These are phyloP conservation scores for Ilex aquifolium DNA, from an alignment of 257 asterid species.

Conservation along the genomic window DNA sequence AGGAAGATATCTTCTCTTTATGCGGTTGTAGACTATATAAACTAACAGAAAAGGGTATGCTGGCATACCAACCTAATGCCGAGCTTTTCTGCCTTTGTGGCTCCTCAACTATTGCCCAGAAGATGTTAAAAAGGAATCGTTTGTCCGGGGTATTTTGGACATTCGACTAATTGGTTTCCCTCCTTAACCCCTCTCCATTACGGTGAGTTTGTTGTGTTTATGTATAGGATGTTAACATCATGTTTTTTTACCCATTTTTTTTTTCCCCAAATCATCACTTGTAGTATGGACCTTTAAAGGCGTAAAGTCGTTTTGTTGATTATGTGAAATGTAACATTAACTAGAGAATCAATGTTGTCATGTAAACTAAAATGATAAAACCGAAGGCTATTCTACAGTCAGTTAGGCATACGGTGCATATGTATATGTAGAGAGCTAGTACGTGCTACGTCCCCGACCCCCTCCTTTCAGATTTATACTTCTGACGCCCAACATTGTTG, in stretches of 20 bases:
- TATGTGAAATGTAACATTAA: background rate
- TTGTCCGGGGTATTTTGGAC: constrained; percentile 14
- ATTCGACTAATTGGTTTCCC: constrained; percentile 16
- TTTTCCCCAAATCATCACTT: background rate
- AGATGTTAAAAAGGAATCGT: too few relatives aligned
- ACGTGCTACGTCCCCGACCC: too few relatives aligned
- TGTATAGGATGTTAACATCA: constrained; percentile 14
- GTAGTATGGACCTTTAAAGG: background rate
- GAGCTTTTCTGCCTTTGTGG: constrained; percentile 36
- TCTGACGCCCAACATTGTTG: too few relatives aligned
- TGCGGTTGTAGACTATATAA: background rate
- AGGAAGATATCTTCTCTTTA: background rate
- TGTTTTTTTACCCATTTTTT: too few relatives aligned
- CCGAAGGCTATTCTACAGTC: too few relatives aligned
- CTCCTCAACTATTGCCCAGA: constrained; percentile 11
- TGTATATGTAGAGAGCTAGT: too few relatives aligned
- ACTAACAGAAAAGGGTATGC: background rate
- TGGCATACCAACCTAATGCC: constrained; percentile 22
- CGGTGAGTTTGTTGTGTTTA: constrained; percentile 1
- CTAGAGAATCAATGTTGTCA: background rate
- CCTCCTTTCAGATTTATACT: too few relatives aligned
- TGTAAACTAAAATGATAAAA: background rate
- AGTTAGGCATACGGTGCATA: too few relatives aligned
- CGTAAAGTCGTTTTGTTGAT: background rate
- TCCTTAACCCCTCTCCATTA: background rate